Evolutionary conservation across 163 green algal species (phyloP).

Genomic region (Scenedesmus sp.): DNA sequence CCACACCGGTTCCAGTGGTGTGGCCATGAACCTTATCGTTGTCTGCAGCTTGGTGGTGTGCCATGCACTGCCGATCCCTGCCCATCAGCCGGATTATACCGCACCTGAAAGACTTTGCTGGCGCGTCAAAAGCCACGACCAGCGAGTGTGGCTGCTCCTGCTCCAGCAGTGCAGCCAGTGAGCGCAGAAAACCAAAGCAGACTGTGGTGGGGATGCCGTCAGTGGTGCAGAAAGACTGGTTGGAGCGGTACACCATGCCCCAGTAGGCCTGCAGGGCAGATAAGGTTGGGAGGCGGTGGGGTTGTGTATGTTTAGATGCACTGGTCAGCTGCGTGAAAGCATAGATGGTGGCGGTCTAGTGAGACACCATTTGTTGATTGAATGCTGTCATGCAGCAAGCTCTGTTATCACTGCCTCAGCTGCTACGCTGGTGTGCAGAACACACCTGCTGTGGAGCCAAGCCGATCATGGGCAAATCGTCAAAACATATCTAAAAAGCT

Average conservation of each 20-base stretch:
- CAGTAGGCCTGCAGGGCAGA: background rate
- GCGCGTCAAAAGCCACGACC: conserved; percentile 38
- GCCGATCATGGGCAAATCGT: too few species aligned
- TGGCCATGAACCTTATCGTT: background rate
- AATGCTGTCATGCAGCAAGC: background rate
- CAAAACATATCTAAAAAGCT: too few species aligned
- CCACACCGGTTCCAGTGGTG: too few species aligned
- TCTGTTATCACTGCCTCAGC: background rate
- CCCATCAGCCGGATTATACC: background rate
- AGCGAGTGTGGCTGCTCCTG: conserved; percentile 31
- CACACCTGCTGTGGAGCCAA: too few species aligned
- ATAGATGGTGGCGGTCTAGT: too few species aligned
- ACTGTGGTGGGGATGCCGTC: conserved; percentile 49
- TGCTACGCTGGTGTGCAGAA: too few species aligned
- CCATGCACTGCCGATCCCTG: background rate
- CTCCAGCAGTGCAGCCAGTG: conserved; percentile 27
- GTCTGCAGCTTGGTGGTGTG: background rate
- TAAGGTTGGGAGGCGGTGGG: too few species aligned
- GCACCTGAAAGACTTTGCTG: conserved; percentile 12
- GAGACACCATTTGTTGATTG: background rate
- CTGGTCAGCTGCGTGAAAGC: too few species aligned
- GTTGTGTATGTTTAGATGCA: too few species aligned
- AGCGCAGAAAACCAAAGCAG: conserved; percentile 45
- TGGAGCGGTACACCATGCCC: background rate
- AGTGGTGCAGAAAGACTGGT: background rate